Evolutionary conservation across 495 filamentous ascomycete genomes (phyloP), one percentile per base, ranked within the genome.

Genomic region (Neurospora cerealis): DNA sequence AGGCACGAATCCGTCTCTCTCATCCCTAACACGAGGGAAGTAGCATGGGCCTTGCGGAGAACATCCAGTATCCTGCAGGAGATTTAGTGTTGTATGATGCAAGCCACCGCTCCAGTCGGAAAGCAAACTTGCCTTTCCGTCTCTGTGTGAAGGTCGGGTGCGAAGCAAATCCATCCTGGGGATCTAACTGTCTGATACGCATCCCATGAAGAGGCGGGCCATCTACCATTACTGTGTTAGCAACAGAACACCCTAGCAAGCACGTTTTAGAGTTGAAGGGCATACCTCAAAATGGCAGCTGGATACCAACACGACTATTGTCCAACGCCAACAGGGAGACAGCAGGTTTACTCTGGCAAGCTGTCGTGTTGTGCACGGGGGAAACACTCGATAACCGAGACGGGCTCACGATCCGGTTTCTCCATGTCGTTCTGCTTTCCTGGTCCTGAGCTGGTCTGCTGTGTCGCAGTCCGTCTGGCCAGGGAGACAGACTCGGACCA

Each of bases 401-500:
- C 28, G 24, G 13, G 28, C 28, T 66, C 28, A 66, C 15, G 54
- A 66, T 66, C 28, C 54, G 28, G 54, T 66, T 66, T 66, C 54
- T 66, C 15, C 28, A 66, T 66, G 28, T 66, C 54, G 54, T 34
- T 66, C 32, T 66, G 28, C 54, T 66, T 36, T 34, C 54, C 54
- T 66, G 24, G 17, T 34, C 69, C 11, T 72, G 69, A 36, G 28
- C 60, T 44, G 32, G 71, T 73, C 36, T 60, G 36, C 42, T 71
- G 39, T 72, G 17, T 72, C 19, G 34, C 21, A 34, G 28, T n/a
- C 62, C 37, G 38, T 42, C 60, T 62, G 24, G 40, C 70, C 69
- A 77, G 71, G 72, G 39, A 69, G 41, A 75, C 74, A 54, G 74
- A 75, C 62, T 75, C 73, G 75, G 42, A 70, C 36, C 73, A 80